phyloP scores from a whole-genome alignment of 768 basidiomycete species.

The Agrocybe pediades region DNA sequence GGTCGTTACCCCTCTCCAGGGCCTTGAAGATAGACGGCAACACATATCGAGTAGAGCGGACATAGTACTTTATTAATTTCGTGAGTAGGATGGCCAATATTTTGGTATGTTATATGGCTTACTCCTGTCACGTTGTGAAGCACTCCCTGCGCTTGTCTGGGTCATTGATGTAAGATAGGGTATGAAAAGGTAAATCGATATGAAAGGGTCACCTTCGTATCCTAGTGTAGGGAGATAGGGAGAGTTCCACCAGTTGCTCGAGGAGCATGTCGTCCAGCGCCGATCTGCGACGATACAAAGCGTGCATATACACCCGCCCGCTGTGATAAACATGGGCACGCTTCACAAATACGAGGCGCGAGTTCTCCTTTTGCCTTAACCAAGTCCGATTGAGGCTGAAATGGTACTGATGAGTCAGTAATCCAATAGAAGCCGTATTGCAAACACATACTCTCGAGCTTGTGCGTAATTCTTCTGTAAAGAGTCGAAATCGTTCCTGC shows the following conservation, averaged over 20 bases:
- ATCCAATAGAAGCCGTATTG: not conserved
- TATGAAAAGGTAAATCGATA: not conserved
- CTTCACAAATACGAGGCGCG: slow-evolving; percentile 72
- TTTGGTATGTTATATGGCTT: slow-evolving; percentile 27
- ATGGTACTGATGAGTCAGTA: not conserved
- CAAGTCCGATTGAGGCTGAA: slow-evolving; percentile 65
- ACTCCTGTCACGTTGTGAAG: slow-evolving; percentile 67
- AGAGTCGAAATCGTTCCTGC: slow-evolving; percentile 55
- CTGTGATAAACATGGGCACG: slow-evolving; percentile 80
- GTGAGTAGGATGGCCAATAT: slow-evolving; percentile 4
- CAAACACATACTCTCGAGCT: slow-evolving; percentile 54
- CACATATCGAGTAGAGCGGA: slow-evolving; percentile 69
- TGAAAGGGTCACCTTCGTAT: slow-evolving; percentile 62
- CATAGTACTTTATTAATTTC: slow-evolving; percentile 51
- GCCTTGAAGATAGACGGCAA: slow-evolving; percentile 64
- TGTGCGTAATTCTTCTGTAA: slow-evolving; percentile 70
- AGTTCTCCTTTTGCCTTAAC: slow-evolving; percentile 73
- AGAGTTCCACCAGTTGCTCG: slow-evolving; percentile 68
- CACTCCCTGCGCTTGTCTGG: slow-evolving; percentile 71
- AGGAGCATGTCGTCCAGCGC: slow-evolving; percentile 73
- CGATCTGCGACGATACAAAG: slow-evolving; percentile 72
- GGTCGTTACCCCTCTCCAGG: slow-evolving; percentile 73
- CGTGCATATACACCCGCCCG: slow-evolving; percentile 75
- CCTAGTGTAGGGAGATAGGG: slow-evolving; percentile 79
- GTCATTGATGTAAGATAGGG: not conserved